Evolutionary conservation across 2,329 filamentous ascomycete species (phyloP).

Genomic region (Sarocladiaceae sp.): DNA sequence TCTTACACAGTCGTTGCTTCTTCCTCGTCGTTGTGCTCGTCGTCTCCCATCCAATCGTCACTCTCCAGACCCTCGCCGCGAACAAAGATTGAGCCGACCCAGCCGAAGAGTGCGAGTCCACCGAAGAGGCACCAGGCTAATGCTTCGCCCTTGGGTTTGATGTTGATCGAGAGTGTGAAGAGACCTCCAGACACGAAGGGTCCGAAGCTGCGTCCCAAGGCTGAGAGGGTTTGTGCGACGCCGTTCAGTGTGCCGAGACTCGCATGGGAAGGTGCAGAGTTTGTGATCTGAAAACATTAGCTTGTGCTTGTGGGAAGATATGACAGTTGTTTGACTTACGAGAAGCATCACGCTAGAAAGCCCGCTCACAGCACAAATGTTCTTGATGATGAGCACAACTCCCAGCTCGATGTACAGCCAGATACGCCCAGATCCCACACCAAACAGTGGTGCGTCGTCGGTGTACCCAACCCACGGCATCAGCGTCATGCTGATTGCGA

Average conservation of each 20-base stretch:
- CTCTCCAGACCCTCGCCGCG: conserved; percentile 58
- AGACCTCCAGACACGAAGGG: conserved; percentile 85
- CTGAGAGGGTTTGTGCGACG: conserved; percentile 88
- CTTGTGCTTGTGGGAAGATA: not conserved
- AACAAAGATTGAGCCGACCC: conserved; percentile 75
- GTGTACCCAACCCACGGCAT: conserved; percentile 90
- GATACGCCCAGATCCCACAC: conserved; percentile 56
- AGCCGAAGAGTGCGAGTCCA: conserved; percentile 75
- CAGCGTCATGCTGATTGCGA: conserved; percentile 75
- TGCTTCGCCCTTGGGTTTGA: conserved; percentile 77
- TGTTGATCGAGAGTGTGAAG: conserved; percentile 71
- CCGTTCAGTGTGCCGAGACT: conserved; percentile 90
- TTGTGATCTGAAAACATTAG: conserved; percentile 66
- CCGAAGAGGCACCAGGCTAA: conserved; percentile 86
- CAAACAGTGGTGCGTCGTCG: conserved; percentile 51
- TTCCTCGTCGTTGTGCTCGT: conserved; percentile 26
- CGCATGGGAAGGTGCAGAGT: conserved; percentile 80
- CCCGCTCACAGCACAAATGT: conserved; percentile 83
- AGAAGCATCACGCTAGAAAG: conserved; percentile 84
- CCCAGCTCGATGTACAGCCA: conserved; percentile 83
- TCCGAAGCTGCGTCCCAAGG: conserved; percentile 81
- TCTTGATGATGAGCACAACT: conserved; percentile 77
- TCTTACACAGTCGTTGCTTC: not conserved
- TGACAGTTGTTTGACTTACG: conserved; percentile 45
- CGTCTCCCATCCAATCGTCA: conserved; percentile 40